Percentiles rank a stretch among this genome's conserved stretches.
phyloP scores from a whole-genome alignment of 2,329 filamentous ascomycete species.

The Tolypocladium tropicale region DNA sequence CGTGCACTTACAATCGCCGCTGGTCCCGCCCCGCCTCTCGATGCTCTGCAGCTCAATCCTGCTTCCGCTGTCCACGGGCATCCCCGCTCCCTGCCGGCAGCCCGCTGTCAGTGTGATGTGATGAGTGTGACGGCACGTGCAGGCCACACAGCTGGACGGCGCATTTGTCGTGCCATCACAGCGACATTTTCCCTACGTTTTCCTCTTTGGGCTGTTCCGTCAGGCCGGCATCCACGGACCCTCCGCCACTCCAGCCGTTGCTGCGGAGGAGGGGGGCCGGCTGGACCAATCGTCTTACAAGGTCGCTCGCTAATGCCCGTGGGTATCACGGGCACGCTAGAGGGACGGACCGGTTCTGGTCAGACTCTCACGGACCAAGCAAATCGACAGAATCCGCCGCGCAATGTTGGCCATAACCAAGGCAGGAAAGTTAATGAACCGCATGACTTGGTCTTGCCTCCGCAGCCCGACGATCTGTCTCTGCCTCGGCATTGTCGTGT shows the following conservation, averaged over 20 bases:
- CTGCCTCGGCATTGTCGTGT: neutral
- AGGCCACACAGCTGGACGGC: neutral
- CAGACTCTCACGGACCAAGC: neutral
- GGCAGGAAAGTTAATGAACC: neutral
- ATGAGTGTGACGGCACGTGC: neutral
- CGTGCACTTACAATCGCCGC: neutral
- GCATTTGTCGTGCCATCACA: neutral
- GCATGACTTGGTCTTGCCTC: neutral
- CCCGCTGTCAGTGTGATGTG: neutral
- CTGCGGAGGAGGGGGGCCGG: neutral
- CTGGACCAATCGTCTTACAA: slow-evolving; percentile 11
- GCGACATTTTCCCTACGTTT: neutral
- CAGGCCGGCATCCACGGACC: neutral
- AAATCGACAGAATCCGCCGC: neutral
- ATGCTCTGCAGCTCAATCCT: neutral
- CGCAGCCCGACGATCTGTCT: neutral
- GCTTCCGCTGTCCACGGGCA: neutral
- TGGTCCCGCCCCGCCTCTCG: neutral
- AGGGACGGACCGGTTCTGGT: slow-evolving; percentile 17
- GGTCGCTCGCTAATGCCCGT: slow-evolving; percentile 4
- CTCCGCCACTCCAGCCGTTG: neutral
- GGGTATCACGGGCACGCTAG: slow-evolving; percentile 9
- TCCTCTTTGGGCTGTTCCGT: neutral
- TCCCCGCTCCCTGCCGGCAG: neutral
- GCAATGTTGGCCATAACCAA: neutral